Conservation (phyloP, 805 yeast genomes). For the Pichia deserticola region DNA sequence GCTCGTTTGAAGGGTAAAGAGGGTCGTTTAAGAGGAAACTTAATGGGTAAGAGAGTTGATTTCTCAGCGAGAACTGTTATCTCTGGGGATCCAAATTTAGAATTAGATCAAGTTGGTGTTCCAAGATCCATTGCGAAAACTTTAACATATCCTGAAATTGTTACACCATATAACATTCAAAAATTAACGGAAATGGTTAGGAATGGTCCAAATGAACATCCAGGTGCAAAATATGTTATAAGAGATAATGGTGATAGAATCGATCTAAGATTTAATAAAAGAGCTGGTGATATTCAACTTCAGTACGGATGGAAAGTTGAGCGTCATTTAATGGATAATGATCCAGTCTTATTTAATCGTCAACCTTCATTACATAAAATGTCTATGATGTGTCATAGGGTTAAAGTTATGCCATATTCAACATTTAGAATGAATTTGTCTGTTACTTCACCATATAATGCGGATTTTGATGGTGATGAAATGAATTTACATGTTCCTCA, state of each 20-base stretch:
- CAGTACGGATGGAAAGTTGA: conserved; percentile 99
- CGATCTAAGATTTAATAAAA: conserved; percentile 91
- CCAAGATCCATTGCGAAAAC: conserved; percentile 96
- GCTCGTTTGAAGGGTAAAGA: conserved; percentile 99
- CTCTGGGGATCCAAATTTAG: conserved; percentile 98
- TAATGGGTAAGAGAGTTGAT: conserved; percentile 99
- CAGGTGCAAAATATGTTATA: conserved; percentile 97
- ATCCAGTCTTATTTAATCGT: conserved; percentile 96
- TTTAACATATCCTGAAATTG: conserved; percentile 92
- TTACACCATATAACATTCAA: conserved; percentile 95
- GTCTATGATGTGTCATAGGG: conserved; percentile 99
- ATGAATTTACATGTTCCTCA: conserved; percentile 99
- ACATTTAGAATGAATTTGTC: conserved; percentile 94
- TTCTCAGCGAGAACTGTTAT: conserved; percentile 98
- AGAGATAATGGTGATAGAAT: conserved; percentile 99
- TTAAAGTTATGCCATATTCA: conserved; percentile 96
- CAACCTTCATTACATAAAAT: conserved; percentile 98
- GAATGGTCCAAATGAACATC: conserved; percentile 98
- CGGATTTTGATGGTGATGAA: conserved; percentile 99
- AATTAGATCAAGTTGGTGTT: conserved; percentile 97
- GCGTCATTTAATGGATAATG: conserved; percentile 95
- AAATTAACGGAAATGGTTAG: conserved; percentile 87
- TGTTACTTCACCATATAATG: conserved; percentile 98
- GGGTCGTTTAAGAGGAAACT: conserved; percentile 96
- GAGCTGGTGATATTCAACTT: conserved; percentile 96